These are phyloP conservation scores for Pleurotus citrinopileatus DNA, from an alignment of 768 basidiomycete genomes.

Conservation along the genomic window DNA sequence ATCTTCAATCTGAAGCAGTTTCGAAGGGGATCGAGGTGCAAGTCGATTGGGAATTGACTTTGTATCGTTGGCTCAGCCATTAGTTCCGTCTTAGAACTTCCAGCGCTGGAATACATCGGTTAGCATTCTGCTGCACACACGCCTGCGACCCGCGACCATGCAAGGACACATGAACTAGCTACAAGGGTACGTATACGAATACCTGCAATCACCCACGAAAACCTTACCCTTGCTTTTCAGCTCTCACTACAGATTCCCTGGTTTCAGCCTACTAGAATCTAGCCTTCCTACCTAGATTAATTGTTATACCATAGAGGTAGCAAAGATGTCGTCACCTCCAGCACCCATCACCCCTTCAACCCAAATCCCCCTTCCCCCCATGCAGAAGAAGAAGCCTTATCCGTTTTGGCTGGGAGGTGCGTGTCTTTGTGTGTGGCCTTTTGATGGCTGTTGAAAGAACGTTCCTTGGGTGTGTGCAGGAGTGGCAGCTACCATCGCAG, in stretches of 20 bases:
- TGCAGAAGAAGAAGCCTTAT: slow-evolving; percentile 64
- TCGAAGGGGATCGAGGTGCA: too few species aligned
- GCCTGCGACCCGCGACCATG: too few species aligned
- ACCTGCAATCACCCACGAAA: slow-evolving; percentile 9
- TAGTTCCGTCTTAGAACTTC: too few species aligned
- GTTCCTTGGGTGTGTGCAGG: slow-evolving; percentile 29
- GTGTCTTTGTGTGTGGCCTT: slow-evolving; percentile 15
- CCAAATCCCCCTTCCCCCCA: slow-evolving; percentile 17
- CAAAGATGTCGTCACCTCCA: slow-evolving; percentile 10
- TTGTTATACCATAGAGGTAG: not conserved
- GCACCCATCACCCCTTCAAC: slow-evolving; percentile 6
- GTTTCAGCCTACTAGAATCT: not conserved
- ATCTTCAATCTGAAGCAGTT: too few species aligned
- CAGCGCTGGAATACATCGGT: too few species aligned
- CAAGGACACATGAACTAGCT: not conserved
- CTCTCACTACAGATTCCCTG: not conserved
- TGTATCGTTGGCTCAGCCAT: too few species aligned
- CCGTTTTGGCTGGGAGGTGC: slow-evolving; percentile 84
- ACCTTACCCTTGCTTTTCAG: not conserved
- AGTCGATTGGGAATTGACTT: too few species aligned
- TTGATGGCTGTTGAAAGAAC: not conserved
- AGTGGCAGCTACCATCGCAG: slow-evolving; percentile 82
- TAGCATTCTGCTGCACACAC: too few species aligned
- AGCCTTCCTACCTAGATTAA: slow-evolving; percentile 5
- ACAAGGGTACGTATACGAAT: slow-evolving; percentile 2